Percentiles rank a stretch among this genome's conserved stretches.
Evolutionary conservation across 2,329 filamentous ascomycete genomes (phyloP).

Genomic region (Cladosporium sp.): DNA sequence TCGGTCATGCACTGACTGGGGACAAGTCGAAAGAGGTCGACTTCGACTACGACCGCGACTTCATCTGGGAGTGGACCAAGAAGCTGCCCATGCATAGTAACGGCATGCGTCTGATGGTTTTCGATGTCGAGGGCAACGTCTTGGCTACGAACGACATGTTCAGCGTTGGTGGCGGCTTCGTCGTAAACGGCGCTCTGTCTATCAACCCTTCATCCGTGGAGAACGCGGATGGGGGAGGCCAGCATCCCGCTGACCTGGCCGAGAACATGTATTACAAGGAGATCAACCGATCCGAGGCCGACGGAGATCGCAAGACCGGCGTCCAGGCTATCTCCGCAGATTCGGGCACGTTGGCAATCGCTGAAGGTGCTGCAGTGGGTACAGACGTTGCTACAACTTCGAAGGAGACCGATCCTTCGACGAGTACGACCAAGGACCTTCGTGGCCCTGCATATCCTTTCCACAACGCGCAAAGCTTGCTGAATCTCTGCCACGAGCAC

Average conservation of each 20-base stretch:
- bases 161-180: slow-evolving; percentile 55
- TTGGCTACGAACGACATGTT: slow-evolving; percentile 54
- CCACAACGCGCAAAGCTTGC: slow-evolving; percentile 48
- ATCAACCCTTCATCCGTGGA: slow-evolving; percentile 33
- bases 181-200: slow-evolving; percentile 53
- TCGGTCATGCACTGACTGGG: slow-evolving; percentile 45
- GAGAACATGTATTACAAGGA: slow-evolving; percentile 57
- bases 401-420: slow-evolving; percentile 17
- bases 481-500: slow-evolving; percentile 51
- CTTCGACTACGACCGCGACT: slow-evolving; percentile 53
- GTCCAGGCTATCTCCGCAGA: slow-evolving; percentile 43
- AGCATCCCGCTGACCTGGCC: slow-evolving; percentile 51
- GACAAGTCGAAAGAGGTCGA: slow-evolving; percentile 48
- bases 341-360: not conserved
- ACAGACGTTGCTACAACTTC: not conserved
- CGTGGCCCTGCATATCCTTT: slow-evolving; percentile 49
- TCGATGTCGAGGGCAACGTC: slow-evolving; percentile 49
- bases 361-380: not conserved
- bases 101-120: slow-evolving; percentile 55
- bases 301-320: slow-evolving; percentile 48
- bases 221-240: slow-evolving; percentile 26
- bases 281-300: slow-evolving; percentile 49
- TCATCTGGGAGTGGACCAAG: slow-evolving; percentile 54
- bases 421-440: slow-evolving; percentile 9
- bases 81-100: slow-evolving; percentile 56